A percentile compares a stretch with the other conserved stretches of the same genome.
phyloP scores from a whole-genome alignment of 139 green algal genomes.

The Closterium sp. region DNA sequence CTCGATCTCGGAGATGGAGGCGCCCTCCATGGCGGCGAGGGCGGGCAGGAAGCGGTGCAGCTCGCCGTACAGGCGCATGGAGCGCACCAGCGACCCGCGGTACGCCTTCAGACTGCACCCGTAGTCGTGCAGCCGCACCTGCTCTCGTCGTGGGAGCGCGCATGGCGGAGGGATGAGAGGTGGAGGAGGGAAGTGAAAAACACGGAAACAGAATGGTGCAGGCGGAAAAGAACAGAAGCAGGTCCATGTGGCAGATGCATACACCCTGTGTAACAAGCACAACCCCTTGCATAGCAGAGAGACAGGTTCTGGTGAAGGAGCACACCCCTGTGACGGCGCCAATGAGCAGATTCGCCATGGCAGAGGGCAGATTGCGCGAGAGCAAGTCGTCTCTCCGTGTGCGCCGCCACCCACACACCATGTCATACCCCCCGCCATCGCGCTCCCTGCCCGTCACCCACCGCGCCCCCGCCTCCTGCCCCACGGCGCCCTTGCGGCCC shows the following conservation, averaged over 20 bases:
- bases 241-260: neutral
- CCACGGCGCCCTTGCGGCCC: slow-evolving; percentile 4
- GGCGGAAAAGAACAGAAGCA: neutral
- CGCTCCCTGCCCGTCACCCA: slow-evolving; percentile 14
- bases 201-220: neutral
- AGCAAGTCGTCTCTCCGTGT: slow-evolving; percentile 51
- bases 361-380: slow-evolving; percentile 46
- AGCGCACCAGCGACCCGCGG: slow-evolving; percentile 7
- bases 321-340: slow-evolving; percentile 45
- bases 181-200: neutral
- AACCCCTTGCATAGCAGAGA: no score
- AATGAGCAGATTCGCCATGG: slow-evolving; percentile 50
- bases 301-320: neutral
- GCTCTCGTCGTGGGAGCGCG: neutral
- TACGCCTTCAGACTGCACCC: slow-evolving; percentile 57
- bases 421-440: slow-evolving; percentile 50
- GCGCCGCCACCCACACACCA: slow-evolving; percentile 54
- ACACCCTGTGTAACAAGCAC: neutral
- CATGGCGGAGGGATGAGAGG: neutral
- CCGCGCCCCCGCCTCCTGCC: neutral
- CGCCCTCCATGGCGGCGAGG: slow-evolving; percentile 52
- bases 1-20: slow-evolving; percentile 50
- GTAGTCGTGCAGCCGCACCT: slow-evolving; percentile 53
- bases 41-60: slow-evolving; percentile 56
- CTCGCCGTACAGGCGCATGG: slow-evolving; percentile 51